Conservation (phyloP, 2,329 filamentous ascomycete species). For the Aspergillus nomiae region DNA sequence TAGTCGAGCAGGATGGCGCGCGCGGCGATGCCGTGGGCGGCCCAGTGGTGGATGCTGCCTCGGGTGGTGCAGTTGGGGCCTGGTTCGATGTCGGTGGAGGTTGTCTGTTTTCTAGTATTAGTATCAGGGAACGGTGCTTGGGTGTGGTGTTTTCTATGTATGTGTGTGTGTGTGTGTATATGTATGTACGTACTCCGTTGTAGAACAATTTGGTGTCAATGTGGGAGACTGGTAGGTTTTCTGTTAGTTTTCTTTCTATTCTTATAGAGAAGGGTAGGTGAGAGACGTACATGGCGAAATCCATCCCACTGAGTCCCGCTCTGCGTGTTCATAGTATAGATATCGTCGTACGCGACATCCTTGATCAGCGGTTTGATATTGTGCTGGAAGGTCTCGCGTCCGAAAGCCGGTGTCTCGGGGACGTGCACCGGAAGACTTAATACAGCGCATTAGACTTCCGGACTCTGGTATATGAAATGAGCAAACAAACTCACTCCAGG, state of each 20-base stretch:
- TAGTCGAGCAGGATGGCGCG: constrained; percentile 48
- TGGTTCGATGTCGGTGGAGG: constrained; percentile 34
- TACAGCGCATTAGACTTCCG: constrained; percentile 17
- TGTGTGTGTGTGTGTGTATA: too few species aligned
- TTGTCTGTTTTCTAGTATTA: constrained; percentile 24
- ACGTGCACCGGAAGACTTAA: constrained; percentile 53
- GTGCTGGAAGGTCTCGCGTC: constrained; percentile 56
- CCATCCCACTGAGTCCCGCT: constrained; percentile 55
- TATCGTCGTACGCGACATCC: constrained; percentile 47
- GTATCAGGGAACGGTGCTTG: too few species aligned
- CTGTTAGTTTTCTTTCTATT: not conserved
- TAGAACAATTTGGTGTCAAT: constrained; percentile 41
- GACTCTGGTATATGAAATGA: not conserved
- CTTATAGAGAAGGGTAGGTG: not conserved
- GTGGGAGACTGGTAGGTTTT: constrained; percentile 35
- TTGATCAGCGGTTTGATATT: constrained; percentile 50
- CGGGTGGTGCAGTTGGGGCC: constrained; percentile 38
- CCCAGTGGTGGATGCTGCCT: constrained; percentile 48
- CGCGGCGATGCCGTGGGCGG: constrained; percentile 44
- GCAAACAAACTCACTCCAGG: constrained; percentile 47
- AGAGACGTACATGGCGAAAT: constrained; percentile 47
- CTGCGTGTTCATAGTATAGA: constrained; percentile 52
- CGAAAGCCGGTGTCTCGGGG: constrained; percentile 56
- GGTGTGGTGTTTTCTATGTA: too few species aligned
- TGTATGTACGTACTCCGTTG: constrained; percentile 37